Evolutionary conservation across 495 filamentous ascomycete species (phyloP).

Genomic region (Neurospora hispaniola): DNA sequence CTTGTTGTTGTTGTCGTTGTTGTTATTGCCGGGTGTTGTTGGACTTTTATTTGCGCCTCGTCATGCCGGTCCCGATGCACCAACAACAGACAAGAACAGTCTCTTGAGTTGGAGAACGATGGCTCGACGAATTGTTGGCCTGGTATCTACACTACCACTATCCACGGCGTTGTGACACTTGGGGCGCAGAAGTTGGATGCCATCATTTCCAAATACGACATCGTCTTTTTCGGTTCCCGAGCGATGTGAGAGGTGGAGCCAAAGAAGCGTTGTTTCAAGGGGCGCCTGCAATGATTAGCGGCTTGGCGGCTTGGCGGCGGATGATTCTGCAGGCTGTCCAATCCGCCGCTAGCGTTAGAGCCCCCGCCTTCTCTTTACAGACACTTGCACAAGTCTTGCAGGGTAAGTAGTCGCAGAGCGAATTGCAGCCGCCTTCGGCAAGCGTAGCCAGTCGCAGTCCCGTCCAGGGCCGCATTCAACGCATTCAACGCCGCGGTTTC

Average conservation of each 20-base stretch:
- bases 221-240: not conserved
- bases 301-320: constrained; percentile 10
- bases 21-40: not conserved
- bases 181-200: not conserved
- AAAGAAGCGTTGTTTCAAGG: constrained; percentile 17
- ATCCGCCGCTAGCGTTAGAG: constrained; percentile 7
- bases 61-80: not conserved
- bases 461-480: not conserved
- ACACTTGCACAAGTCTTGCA: not conserved
- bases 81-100: not conserved
- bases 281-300: constrained; percentile 12
- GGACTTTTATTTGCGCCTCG: not conserved
- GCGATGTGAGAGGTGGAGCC: constrained; percentile 1
- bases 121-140: not conserved
- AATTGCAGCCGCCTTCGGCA: not conserved
- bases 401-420: not conserved
- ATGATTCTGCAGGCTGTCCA: constrained; percentile 9
- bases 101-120: not conserved
- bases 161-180: not conserved
- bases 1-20: not conserved
- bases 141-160: not conserved
- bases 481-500: not conserved
- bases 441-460: not conserved
- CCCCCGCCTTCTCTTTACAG: not conserved
- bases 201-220: not conserved